Evolutionary conservation across 371 early-diverging fungal species (phyloP).

Genomic region (Encephalitozoon hellem): DNA sequence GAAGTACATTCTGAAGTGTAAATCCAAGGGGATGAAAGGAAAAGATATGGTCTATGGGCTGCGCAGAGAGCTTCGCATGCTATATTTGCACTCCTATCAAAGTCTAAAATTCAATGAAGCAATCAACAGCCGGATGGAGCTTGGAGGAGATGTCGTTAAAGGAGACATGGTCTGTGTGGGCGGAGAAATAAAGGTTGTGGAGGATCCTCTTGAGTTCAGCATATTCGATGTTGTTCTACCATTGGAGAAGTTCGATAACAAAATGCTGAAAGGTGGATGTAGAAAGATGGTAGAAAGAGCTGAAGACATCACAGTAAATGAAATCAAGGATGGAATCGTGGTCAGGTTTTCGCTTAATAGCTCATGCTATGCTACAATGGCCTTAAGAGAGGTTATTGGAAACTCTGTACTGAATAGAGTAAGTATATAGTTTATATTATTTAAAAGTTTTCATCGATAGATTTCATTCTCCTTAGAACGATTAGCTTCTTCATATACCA

Average conservation of each 20-base stretch:
- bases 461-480: background rate
- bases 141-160: slow-evolving; percentile 67
- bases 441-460: background rate
- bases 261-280: slow-evolving; percentile 36
- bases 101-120: slow-evolving; percentile 83
- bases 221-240: slow-evolving; percentile 30
- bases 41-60: slow-evolving; percentile 41
- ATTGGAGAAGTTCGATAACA: slow-evolving; percentile 16
- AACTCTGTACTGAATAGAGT: slow-evolving; percentile 20
- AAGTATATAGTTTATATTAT: background rate
- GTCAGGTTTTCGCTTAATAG: slow-evolving; percentile 69
- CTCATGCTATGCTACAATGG: slow-evolving; percentile 89
- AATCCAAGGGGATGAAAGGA: slow-evolving; percentile 23
- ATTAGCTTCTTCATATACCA: background rate
- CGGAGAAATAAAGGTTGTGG: slow-evolving; percentile 21
- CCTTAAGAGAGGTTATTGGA: slow-evolving; percentile 76
- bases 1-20: slow-evolving; percentile 38
- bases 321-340: slow-evolving; percentile 59
- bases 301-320: background rate
- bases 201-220: slow-evolving; percentile 66
- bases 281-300: slow-evolving; percentile 34
- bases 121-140: slow-evolving; percentile 69
- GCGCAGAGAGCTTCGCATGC: slow-evolving; percentile 69
- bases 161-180: slow-evolving; percentile 71
- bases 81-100: slow-evolving; percentile 94